Conservation (phyloP, 192 early-diverging fungal genomes). For the Physocladia obscura region DNA sequence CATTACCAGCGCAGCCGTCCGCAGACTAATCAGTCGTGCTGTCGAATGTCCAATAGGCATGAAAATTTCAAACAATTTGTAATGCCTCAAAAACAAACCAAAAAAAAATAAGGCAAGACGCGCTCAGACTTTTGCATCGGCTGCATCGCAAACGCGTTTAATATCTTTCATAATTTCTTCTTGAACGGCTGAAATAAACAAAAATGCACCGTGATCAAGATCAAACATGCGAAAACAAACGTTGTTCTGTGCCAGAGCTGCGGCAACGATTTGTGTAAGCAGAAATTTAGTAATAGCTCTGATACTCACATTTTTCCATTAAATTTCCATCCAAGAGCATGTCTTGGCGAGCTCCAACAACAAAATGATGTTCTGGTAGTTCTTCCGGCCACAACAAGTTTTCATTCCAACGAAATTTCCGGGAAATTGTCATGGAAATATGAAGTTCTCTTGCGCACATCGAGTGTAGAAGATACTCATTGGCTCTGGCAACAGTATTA, state of each 20-base stretch:
- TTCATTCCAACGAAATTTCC: constrained; percentile 39
- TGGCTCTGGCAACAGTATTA: constrained; percentile 24
- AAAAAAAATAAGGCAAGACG: too few relatives aligned
- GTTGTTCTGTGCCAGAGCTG: constrained; percentile 22
- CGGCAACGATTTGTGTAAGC: background rate
- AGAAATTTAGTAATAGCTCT: background rate
- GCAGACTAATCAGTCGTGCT: constrained; percentile 2
- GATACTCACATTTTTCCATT: constrained; percentile 28
- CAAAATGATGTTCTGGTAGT: constrained; percentile 23
- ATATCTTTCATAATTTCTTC: constrained; percentile 17
- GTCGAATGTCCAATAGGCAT: constrained; percentile 32
- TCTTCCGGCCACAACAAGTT: constrained; percentile 27
- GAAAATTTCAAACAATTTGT: too few relatives aligned
- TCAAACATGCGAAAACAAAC: constrained; percentile 30
- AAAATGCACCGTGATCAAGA: constrained; percentile 35
- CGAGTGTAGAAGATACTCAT: constrained; percentile 53
- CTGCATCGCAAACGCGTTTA: background rate
- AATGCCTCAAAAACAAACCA: too few relatives aligned
- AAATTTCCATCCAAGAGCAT: constrained; percentile 30
- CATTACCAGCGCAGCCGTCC: constrained; percentile 1
- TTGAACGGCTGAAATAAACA: constrained; percentile 18
- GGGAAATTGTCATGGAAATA: constrained; percentile 57
- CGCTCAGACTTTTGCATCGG: too few relatives aligned
- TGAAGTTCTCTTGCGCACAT: constrained; percentile 59
- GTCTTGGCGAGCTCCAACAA: constrained; percentile 21